Conservation (phyloP, 768 basidiomycete species). For the Pisolithus marmoratus region DNA sequence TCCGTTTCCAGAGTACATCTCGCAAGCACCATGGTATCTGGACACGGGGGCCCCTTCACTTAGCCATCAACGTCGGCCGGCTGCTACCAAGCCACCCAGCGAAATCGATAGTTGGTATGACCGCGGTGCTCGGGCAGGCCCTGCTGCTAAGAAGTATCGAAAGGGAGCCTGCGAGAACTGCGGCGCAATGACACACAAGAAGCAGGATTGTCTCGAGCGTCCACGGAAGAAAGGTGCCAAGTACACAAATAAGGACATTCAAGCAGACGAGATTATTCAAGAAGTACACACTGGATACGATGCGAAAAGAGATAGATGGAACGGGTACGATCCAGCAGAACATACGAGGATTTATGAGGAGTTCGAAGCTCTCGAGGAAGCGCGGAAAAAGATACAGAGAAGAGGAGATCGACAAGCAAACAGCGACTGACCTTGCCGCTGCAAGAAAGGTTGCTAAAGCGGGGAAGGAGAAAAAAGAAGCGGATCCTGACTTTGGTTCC, state of each 20-base stretch:
- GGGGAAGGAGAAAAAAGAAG: slow-evolving; percentile 62
- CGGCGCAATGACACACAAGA: slow-evolving; percentile 92
- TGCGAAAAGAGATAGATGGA: slow-evolving; percentile 97
- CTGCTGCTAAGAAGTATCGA: slow-evolving; percentile 93
- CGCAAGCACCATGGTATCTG: slow-evolving; percentile 98
- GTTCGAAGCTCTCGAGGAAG: slow-evolving; percentile 88
- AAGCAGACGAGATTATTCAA: slow-evolving; percentile 87
- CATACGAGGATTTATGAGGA: slow-evolving; percentile 89
- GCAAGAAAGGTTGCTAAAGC: slow-evolving; percentile 95
- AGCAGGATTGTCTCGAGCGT: slow-evolving; percentile 89
- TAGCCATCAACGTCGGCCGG: slow-evolving; percentile 83
- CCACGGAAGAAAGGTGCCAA: slow-evolving; percentile 95
- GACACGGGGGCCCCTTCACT: slow-evolving; percentile 92
- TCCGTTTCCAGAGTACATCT: slow-evolving; percentile 79
- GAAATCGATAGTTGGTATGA: slow-evolving; percentile 92
- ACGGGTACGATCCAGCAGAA: slow-evolving; percentile 89
- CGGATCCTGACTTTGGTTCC: slow-evolving; percentile 91
- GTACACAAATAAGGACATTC: slow-evolving; percentile 85
- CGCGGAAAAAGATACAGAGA: slow-evolving; percentile 86
- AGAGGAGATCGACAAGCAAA: slow-evolving; percentile 97
- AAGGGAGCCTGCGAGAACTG: slow-evolving; percentile 99
- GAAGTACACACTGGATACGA: slow-evolving; percentile 75
- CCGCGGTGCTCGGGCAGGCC: slow-evolving; percentile 76
- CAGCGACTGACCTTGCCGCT: slow-evolving; percentile 84
- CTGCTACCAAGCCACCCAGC: slow-evolving; percentile 49